Conservation (phyloP, 495 filamentous ascomycete species). For the Talaromyces trachyspermus region DNA sequence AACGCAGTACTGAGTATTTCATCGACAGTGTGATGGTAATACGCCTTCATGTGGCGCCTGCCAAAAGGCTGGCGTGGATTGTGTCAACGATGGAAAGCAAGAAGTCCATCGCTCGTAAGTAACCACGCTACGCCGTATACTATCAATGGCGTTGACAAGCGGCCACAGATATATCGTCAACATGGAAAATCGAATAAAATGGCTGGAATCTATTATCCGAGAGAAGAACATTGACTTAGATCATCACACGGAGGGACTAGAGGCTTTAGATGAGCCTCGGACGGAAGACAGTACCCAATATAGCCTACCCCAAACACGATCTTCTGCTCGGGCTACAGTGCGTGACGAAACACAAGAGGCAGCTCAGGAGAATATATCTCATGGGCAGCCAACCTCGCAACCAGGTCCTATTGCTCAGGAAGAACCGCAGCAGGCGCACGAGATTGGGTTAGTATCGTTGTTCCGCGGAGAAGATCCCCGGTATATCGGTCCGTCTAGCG, state of each 20-base stretch:
- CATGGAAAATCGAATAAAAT: constrained; percentile 32
- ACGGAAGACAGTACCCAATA: background rate
- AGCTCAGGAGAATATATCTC: background rate
- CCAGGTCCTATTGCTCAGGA: background rate
- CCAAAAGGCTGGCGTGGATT: constrained; percentile 28
- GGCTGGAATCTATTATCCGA: constrained; percentile 35
- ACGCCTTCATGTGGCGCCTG: constrained; percentile 29
- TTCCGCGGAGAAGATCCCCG: constrained; percentile 27
- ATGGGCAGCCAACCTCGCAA: constrained; percentile 10
- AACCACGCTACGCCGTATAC: background rate
- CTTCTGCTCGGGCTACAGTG: no score
- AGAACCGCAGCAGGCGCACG: constrained; percentile 24
- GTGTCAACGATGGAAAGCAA: constrained; percentile 36
- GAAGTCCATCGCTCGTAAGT: constrained; percentile 32
- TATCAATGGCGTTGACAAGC: constrained; percentile 4
- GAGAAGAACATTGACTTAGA: constrained; percentile 24
- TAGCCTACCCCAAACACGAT: background rate
- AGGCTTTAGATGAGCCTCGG: background rate
- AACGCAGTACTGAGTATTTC: background rate
- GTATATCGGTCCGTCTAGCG: constrained; percentile 35
- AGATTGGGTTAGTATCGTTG: constrained; percentile 32
- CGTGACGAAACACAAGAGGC: background rate
- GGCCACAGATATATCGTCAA: constrained; percentile 29
- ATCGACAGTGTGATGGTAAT: constrained; percentile 22
- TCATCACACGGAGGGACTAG: constrained; percentile 11